Conservation (phyloP, 2,329 filamentous ascomycete genomes). For the Neobulgaria alba region DNA sequence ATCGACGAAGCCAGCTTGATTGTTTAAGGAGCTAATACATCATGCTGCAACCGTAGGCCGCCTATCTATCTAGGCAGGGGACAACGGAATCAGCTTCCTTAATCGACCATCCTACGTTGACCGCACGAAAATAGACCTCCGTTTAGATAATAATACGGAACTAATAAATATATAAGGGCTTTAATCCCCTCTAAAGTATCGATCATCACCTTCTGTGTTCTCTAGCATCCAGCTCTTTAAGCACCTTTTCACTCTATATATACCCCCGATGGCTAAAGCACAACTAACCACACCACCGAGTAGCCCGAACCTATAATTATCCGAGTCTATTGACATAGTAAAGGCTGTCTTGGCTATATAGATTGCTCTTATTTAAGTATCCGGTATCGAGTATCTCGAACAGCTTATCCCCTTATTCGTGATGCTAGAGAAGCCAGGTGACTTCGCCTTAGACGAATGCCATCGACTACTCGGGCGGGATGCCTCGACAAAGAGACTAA, state of each 20-base stretch:
- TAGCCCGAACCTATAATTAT: constrained; percentile 1
- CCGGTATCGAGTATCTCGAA: neutral
- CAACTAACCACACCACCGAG: constrained; percentile 1
- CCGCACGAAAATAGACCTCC: neutral
- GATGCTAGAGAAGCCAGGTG: constrained; percentile 30
- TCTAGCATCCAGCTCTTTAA: too few species aligned
- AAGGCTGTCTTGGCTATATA: constrained; percentile 3
- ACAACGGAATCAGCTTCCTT: too few species aligned
- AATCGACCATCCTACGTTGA: too few species aligned
- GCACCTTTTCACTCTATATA: neutral
- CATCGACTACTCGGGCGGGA: constrained; percentile 13
- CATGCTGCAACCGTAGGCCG: too few species aligned
- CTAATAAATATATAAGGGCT: neutral
- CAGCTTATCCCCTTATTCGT: constrained; percentile 23
- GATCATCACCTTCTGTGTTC: neutral
- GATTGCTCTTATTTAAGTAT: constrained; percentile 1
- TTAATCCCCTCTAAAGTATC: neutral
- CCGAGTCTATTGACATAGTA: constrained; percentile 5
- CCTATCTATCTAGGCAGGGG: too few species aligned
- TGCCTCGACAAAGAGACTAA: too few species aligned
- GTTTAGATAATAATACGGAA: neutral
- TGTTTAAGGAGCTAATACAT: too few species aligned
- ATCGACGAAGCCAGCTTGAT: too few species aligned
- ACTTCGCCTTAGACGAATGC: constrained; percentile 22
- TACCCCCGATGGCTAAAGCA: neutral